A percentile compares a stretch with the other conserved stretches of the same genome.
phyloP scores from a whole-genome alignment of 2,329 filamentous ascomycete species.

The Didymella keratinophila region DNA sequence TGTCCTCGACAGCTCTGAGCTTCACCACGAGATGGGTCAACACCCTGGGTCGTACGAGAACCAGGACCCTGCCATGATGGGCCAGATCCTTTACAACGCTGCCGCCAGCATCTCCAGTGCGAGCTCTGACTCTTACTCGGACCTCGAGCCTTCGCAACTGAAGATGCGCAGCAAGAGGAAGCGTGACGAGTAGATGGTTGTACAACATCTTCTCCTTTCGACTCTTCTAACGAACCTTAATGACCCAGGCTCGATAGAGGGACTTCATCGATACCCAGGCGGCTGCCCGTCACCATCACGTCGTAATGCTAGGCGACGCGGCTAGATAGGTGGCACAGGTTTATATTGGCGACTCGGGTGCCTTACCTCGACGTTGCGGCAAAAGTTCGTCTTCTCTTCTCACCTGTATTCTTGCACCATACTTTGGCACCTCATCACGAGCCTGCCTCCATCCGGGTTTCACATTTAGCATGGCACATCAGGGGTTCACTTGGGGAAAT shows the following conservation, averaged over 20 bases:
- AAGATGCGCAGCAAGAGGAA: conserved; percentile 77
- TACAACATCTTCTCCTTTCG: conserved; percentile 32
- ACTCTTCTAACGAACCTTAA: conserved; percentile 46
- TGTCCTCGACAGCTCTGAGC: conserved; percentile 76
- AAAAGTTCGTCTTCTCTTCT: conserved; percentile 41
- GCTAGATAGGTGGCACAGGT: conserved; percentile 44
- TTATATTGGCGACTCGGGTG: conserved; percentile 33
- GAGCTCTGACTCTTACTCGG: conserved; percentile 47
- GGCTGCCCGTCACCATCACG: conserved; percentile 41
- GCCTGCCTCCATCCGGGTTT: conserved; percentile 25
- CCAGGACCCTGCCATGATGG: conserved; percentile 50
- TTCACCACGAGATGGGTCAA: conserved; percentile 57
- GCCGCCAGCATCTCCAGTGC: conserved; percentile 48
- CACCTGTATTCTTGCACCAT: conserved; percentile 39
- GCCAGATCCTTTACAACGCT: conserved; percentile 50
- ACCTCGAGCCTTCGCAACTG: conserved; percentile 49
- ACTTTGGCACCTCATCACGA: conserved; percentile 29
- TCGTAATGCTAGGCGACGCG: conserved; percentile 44
- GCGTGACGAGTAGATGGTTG: conserved; percentile 64
- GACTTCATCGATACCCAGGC: conserved; percentile 22
- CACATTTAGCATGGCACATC: conserved; percentile 35
- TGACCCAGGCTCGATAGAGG: conserved; percentile 44
- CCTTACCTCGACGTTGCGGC: conserved; percentile 28
- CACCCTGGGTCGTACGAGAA: conserved; percentile 41
- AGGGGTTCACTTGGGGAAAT: conserved; percentile 27